phyloP scores from a whole-genome alignment of 805 yeast species.

The Myxozyma neotropica region DNA sequence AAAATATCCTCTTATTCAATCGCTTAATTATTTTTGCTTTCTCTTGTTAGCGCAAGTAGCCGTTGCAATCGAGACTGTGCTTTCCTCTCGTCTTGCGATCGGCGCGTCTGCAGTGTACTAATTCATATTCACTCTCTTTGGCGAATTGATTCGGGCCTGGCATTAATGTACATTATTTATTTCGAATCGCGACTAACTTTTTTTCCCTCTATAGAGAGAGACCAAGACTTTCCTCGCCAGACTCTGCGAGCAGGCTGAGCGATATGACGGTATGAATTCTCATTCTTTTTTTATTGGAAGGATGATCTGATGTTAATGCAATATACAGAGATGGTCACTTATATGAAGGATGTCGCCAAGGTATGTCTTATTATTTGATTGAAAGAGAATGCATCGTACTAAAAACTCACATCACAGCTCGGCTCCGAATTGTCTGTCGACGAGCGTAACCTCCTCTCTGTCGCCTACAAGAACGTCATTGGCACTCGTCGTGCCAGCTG shows the following conservation, averaged over 20 bases:
- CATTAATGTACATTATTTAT: no score
- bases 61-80: no score
- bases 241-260: slow-evolving; percentile 99
- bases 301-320: not conserved
- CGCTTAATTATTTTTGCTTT: no score
- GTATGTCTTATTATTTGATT: not conserved
- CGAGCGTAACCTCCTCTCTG: slow-evolving; percentile 95
- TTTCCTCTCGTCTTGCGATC: no score
- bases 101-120: no score
- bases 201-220: slow-evolving; percentile 58
- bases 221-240: slow-evolving; percentile 97
- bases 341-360: slow-evolving; percentile 78
- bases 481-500: slow-evolving; percentile 99
- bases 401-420: slow-evolving; percentile 16
- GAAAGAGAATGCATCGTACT: not conserved
- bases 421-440: slow-evolving; percentile 85
- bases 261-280: slow-evolving; percentile 63
- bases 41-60: no score
- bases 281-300: not conserved
- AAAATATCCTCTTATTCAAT: no score
- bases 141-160: no score
- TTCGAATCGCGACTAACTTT: slow-evolving; percentile 7
- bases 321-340: slow-evolving; percentile 89
- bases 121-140: no score
- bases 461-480: slow-evolving; percentile 97